Base-by-base conservation (phyloP, 2,329 filamentous ascomycete species). In the Fusarium acutatum region DNA sequence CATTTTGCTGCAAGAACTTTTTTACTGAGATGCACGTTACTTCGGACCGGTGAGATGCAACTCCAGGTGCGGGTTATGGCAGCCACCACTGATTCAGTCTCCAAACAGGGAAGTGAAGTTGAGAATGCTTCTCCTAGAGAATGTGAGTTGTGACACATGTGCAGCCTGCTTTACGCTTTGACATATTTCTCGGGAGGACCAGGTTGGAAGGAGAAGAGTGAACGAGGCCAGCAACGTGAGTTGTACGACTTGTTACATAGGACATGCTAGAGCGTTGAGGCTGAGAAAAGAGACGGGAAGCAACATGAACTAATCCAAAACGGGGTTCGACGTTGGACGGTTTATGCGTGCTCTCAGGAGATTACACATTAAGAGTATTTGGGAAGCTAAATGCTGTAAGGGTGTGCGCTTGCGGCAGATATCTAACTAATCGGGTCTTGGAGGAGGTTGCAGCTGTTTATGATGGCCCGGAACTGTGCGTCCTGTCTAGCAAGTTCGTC, bases 391-490 rank as follows among this genome's bases (percentile, higher is more conserved):
- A 20, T 52, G 24, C 58, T 66, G 62, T 52, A 52, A 64, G 50
- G 58, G 66, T 57, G 44, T 60, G 71, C 56, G 44, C 53, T 71
- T 58, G 50, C 20, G 40, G 67, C 32, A 47, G 40, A 53, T 44
- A 24, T 66, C 44, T 70, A 64, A 52, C 64, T 71, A 49, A 64
- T 43, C 15, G 63, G 47, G 13, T 79, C 68, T 50, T 76, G 74
- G 18, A 80, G 65, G 3, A 74, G 79, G 20, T 81, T 81, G 69
- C 85, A 83, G 68, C 84, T 84, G 59, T 84, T 82, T 54, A 87
- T 81, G 69, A 87, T 82, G 50, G 83, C 80, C 78, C 83, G 83
- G 18, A 87, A 79, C 68, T 85, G 83, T 44, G 84, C 81, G 62
- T 86, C 85, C 67, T 86, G 84, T 61, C 81, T 83, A 7, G 64